Conservation (phyloP, 805 yeast species). For the Candida takata region DNA sequence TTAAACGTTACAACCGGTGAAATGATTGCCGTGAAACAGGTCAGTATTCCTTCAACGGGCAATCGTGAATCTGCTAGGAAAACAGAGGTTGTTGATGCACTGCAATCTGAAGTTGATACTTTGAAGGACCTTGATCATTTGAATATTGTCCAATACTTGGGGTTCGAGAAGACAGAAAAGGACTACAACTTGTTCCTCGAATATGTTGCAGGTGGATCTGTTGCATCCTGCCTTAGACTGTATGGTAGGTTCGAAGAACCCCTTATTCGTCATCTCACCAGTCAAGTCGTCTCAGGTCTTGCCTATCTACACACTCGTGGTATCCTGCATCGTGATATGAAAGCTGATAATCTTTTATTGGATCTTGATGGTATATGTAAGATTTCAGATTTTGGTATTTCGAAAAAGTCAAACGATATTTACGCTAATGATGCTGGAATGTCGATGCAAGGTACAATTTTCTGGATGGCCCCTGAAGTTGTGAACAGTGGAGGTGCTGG, state of each 20-base stretch:
- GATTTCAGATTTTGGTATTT: slow-evolving; percentile 94
- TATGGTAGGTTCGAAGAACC: slow-evolving; percentile 83
- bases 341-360: slow-evolving; percentile 84
- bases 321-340: slow-evolving; percentile 87
- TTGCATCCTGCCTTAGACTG: slow-evolving; percentile 74
- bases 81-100: slow-evolving; percentile 66
- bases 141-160: slow-evolving; percentile 92
- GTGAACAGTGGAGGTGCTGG: slow-evolving; percentile 89
- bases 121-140: slow-evolving; percentile 90
- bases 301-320: slow-evolving; percentile 85
- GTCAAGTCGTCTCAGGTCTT: slow-evolving; percentile 77
- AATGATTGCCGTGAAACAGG: slow-evolving; percentile 98
- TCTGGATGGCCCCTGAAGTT: slow-evolving; percentile 99
- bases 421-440: slow-evolving; percentile 88
- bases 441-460: slow-evolving; percentile 98
- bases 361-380: slow-evolving; percentile 93
- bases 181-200: slow-evolving; percentile 85
- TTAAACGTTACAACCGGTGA: slow-evolving; percentile 95
- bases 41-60: slow-evolving; percentile 41
- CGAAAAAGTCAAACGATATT: slow-evolving; percentile 77
- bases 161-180: slow-evolving; percentile 71
- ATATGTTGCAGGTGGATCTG: slow-evolving; percentile 97
- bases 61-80: slow-evolving; percentile 34
- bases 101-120: slow-evolving; percentile 86
- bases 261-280: slow-evolving; percentile 62